These are phyloP conservation scores for Phlebiopsis flavidoalba DNA, from an alignment of 768 basidiomycete species.

Conservation along the genomic window DNA sequence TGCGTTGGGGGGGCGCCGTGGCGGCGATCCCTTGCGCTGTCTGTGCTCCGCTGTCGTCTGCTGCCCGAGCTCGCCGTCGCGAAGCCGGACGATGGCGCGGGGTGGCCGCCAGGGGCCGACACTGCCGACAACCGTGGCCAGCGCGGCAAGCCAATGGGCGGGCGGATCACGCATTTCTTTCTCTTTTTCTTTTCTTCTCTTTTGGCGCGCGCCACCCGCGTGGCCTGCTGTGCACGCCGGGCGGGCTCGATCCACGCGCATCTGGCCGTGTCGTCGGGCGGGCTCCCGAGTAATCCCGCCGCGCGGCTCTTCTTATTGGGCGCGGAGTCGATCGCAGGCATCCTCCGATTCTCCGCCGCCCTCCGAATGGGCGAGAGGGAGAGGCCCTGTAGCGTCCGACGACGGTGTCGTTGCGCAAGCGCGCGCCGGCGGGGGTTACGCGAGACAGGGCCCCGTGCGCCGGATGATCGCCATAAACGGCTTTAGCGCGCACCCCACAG, in stretches of 20 bases:
- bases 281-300: neutral
- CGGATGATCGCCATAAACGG: neutral
- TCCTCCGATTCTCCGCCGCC: neutral
- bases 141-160: neutral
- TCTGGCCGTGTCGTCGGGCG: neutral
- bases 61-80: too few relatives aligned
- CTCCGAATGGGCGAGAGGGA: neutral
- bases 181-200: too few relatives aligned
- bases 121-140: too few relatives aligned
- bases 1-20: too few relatives aligned
- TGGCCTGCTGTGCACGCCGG: neutral
- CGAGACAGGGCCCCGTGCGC: neutral
- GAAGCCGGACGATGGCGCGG: too few relatives aligned
- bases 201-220: neutral
- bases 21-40: too few relatives aligned
- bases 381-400: neutral
- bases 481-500: neutral
- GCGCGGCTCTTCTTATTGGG: too few relatives aligned
- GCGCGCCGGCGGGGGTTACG: neutral
- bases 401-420: neutral
- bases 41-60: too few relatives aligned
- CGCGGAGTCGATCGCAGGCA: neutral
- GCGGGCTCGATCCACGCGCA: neutral
- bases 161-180: too few relatives aligned
- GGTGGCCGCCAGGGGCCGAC: too few relatives aligned